phyloP scores from a whole-genome alignment of 2,329 filamentous ascomycete species.

The Ceratocystis diversiconidia region DNA sequence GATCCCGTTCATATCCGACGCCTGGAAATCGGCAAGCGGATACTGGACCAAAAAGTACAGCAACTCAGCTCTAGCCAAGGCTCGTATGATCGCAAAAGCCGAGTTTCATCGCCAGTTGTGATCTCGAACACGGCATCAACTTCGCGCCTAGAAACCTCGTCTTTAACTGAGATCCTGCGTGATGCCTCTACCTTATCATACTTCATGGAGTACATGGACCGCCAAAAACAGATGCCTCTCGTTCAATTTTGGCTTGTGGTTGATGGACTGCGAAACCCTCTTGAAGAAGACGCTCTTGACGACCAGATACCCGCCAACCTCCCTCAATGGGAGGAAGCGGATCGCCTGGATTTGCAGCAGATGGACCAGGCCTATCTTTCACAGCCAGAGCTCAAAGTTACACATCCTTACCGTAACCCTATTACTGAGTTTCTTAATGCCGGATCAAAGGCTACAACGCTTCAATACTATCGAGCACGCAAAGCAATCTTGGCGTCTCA shows the following conservation, averaged over 20 bases:
- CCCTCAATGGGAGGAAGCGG: constrained; percentile 64
- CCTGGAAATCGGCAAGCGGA: constrained; percentile 77
- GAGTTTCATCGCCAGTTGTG: constrained; percentile 19
- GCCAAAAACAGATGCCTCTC: constrained; percentile 68
- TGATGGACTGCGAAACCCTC: constrained; percentile 83
- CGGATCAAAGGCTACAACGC: constrained; percentile 58
- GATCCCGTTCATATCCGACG: constrained; percentile 79
- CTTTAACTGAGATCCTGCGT: constrained; percentile 72
- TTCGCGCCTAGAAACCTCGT: constrained; percentile 59
- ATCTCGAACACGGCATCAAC: constrained; percentile 26
- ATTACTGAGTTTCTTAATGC: constrained; percentile 68
- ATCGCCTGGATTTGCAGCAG: constrained; percentile 75
- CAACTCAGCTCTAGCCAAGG: constrained; percentile 36
- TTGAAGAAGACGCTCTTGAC: constrained; percentile 58
- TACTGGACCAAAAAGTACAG: constrained; percentile 79
- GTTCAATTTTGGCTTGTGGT: constrained; percentile 99
- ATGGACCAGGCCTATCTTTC: constrained; percentile 83
- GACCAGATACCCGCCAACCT: constrained; percentile 46
- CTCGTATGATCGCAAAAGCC: constrained; percentile 13
- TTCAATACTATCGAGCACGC: constrained; percentile 72
- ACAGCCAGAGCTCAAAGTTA: constrained; percentile 65
- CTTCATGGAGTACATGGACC: constrained; percentile 99
- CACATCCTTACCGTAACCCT: constrained; percentile 50
- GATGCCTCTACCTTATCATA: constrained; percentile 86
- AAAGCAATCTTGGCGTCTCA: constrained; percentile 71